These are phyloP conservation scores for Russula vinacea DNA, from an alignment of 768 basidiomycete genomes.

Conservation along the genomic window DNA sequence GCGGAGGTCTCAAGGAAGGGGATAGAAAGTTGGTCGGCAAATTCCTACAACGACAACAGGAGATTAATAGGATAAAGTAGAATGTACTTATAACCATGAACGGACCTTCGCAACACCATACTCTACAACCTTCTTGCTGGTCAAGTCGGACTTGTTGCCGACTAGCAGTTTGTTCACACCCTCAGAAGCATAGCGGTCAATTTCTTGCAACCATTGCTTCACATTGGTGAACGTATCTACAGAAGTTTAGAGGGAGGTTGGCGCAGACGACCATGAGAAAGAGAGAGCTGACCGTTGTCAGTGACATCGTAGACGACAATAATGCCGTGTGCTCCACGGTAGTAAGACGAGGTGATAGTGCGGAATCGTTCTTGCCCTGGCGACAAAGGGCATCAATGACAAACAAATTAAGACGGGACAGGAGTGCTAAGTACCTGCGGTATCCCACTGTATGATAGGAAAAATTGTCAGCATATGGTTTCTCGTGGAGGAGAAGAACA, in stretches of 20 bases:
- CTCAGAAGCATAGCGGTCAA: slow-evolving; percentile 94
- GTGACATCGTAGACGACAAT: slow-evolving; percentile 99
- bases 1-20: slow-evolving; percentile 99
- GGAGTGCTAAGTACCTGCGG: slow-evolving; percentile 61
- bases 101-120: slow-evolving; percentile 80
- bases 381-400: slow-evolving; percentile 16
- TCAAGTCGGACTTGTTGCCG: slow-evolving; percentile 98
- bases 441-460: slow-evolving; percentile 76
- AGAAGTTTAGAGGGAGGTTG: slow-evolving; percentile 14
- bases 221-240: slow-evolving; percentile 92
- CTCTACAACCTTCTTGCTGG: slow-evolving; percentile 93
- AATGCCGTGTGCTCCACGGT: slow-evolving; percentile 97
- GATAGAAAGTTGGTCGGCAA: slow-evolving; percentile 90
- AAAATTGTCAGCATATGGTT: slow-evolving; percentile 28
- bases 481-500: not conserved
- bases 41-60: slow-evolving; percentile 53
- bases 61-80: slow-evolving; percentile 15
- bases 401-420: not conserved
- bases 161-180: slow-evolving; percentile 98
- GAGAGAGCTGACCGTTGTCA: slow-evolving; percentile 64
- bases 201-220: slow-evolving; percentile 93
- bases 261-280: not conserved
- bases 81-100: not conserved
- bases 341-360: slow-evolving; percentile 99
- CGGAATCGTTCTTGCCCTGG: slow-evolving; percentile 96